phyloP scores from a whole-genome alignment of 1,284 basidiomycete genomes.

The Wallemia hederae region DNA sequence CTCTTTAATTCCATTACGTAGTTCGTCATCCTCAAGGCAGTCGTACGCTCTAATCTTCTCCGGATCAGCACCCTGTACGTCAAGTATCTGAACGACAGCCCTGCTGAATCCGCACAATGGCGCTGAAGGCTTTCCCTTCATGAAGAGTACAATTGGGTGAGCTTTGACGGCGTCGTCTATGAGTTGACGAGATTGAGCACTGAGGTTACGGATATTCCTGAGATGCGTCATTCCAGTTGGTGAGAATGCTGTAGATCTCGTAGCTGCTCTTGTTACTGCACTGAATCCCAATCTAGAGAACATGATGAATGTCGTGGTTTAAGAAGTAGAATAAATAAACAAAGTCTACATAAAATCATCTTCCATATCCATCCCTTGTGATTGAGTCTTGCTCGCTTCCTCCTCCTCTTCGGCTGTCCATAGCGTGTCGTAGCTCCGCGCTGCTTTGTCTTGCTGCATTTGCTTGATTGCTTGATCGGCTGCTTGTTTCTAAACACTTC shows the following conservation, averaged over 20 bases:
- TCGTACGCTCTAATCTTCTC: constrained; percentile 68
- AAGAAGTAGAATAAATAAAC: not conserved
- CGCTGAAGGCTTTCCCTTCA: constrained; percentile 54
- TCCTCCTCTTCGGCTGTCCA: constrained; percentile 18
- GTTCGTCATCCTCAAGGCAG: constrained; percentile 57
- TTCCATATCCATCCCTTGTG: constrained; percentile 4
- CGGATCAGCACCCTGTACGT: constrained; percentile 50
- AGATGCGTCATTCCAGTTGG: not conserved
- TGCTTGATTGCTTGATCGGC: constrained; percentile 33
- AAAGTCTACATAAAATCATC: constrained; percentile 4
- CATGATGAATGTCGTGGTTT: not conserved
- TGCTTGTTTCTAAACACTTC: constrained; percentile 48
- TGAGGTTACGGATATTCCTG: not conserved
- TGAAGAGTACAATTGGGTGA: constrained; percentile 63
- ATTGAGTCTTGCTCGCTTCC: constrained; percentile 3
- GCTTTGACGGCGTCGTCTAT: constrained; percentile 27
- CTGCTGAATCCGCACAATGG: constrained; percentile 71
- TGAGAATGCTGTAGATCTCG: not conserved
- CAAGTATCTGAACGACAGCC: constrained; percentile 68
- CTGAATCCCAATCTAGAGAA: not conserved
- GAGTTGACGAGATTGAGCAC: not conserved
- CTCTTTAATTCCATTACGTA: constrained; percentile 67
- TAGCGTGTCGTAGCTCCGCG: constrained; percentile 40
- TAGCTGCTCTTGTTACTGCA: not conserved
- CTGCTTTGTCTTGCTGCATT: constrained; percentile 43